These are phyloP conservation scores for Wallacemonas sp. DNA, from an alignment of 208 protist species.

Conservation along the genomic window DNA sequence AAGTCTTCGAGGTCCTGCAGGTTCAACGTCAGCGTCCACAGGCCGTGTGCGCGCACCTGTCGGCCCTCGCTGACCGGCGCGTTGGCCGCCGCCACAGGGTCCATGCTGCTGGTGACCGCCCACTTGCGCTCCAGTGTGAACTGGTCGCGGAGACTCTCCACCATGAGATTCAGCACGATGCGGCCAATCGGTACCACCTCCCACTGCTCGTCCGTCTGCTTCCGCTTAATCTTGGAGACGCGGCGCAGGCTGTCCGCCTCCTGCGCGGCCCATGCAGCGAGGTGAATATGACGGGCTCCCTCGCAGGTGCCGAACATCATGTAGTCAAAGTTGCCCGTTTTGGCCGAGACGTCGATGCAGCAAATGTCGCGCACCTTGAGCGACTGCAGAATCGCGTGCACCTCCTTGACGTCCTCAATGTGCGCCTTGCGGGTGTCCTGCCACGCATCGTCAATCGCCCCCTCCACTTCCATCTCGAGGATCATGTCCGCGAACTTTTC, in stretches of 20 bases:
- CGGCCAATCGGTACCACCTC: slow-evolving; percentile 87
- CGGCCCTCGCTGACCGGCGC: slow-evolving; percentile 86
- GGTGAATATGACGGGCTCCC: slow-evolving; percentile 84
- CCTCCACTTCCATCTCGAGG: slow-evolving; percentile 91
- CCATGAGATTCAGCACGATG: slow-evolving; percentile 89
- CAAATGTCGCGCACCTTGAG: slow-evolving; percentile 86
- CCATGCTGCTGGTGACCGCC: slow-evolving; percentile 83
- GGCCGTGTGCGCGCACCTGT: slow-evolving; percentile 71
- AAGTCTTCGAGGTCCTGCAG: slow-evolving; percentile 91
- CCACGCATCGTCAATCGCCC: slow-evolving; percentile 85
- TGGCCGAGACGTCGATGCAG: slow-evolving; percentile 81
- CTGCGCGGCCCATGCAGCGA: slow-evolving; percentile 89
- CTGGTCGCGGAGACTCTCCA: slow-evolving; percentile 74
- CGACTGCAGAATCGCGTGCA: slow-evolving; percentile 59
- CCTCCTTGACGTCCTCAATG: slow-evolving; percentile 81
- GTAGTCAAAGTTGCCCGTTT: slow-evolving; percentile 90
- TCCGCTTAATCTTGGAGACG: slow-evolving; percentile 76
- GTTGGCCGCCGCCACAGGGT: slow-evolving; percentile 74
- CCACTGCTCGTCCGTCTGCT: slow-evolving; percentile 83
- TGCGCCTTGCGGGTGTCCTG: slow-evolving; percentile 73
- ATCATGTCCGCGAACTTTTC: slow-evolving; percentile 82
- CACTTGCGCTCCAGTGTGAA: slow-evolving; percentile 89
- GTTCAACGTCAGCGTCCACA: slow-evolving; percentile 91
- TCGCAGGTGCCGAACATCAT: slow-evolving; percentile 90
- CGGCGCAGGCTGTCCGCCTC: slow-evolving; percentile 76